These are phyloP conservation scores for Acer campestre DNA, from an alignment of 345 rosid species.

Conservation along the genomic window DNA sequence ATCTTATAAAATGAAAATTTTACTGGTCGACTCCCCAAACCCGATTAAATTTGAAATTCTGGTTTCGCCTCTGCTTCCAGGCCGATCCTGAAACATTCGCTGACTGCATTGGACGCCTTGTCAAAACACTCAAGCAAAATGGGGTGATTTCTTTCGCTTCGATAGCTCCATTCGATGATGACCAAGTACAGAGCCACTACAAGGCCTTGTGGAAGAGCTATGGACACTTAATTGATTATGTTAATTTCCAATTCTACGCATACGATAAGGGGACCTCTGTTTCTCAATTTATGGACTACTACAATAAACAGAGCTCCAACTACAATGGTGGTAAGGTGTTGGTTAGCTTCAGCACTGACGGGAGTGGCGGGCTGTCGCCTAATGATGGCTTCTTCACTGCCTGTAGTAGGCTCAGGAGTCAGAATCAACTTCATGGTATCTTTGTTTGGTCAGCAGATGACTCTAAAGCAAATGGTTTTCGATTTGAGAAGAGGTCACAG, in stretches of 20 bases:
- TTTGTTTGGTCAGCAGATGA: slow-evolving; percentile 51
- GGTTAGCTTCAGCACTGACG: slow-evolving; percentile 29
- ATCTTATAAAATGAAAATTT: too few species aligned
- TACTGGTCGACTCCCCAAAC: too few species aligned
- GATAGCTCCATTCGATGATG: slow-evolving; percentile 46
- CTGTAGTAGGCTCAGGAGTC: slow-evolving; percentile 33
- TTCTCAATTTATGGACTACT: slow-evolving; percentile 33
- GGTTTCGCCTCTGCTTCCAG: slow-evolving; percentile 14
- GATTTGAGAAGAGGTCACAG: slow-evolving; percentile 40
- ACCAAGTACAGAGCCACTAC: slow-evolving; percentile 44
- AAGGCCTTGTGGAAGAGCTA: slow-evolving; percentile 47
- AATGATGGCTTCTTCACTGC: slow-evolving; percentile 38
- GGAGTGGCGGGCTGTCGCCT: slow-evolving; percentile 40
- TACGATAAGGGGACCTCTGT: slow-evolving; percentile 31
- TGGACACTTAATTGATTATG: slow-evolving; percentile 37
- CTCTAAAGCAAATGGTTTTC: slow-evolving; percentile 25
- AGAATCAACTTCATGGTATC: slow-evolving; percentile 36
- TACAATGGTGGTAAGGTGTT: slow-evolving; percentile 33
- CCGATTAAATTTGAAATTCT: too few species aligned
- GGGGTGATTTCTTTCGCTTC: slow-evolving; percentile 39
- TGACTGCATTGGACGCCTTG: slow-evolving; percentile 41
- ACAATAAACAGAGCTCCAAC: slow-evolving; percentile 32
- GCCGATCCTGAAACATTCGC: slow-evolving; percentile 38
- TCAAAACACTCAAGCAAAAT: slow-evolving; percentile 32
- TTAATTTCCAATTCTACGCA: slow-evolving; percentile 55